Conservation (phyloP, 257 asterid species). For the Lycium ferocissimum region DNA sequence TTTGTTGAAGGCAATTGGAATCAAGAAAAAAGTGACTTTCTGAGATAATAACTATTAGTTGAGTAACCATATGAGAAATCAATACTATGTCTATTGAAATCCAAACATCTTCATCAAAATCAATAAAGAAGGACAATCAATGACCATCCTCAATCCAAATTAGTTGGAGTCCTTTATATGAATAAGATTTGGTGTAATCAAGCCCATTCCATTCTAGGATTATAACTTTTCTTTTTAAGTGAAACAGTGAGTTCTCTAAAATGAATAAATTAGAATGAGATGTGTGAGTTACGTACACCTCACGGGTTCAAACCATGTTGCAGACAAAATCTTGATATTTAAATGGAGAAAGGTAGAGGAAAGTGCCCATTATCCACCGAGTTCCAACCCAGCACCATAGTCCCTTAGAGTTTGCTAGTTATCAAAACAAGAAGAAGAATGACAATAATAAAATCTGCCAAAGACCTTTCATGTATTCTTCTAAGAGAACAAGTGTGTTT, state of each 20-base stretch:
- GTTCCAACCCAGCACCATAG: not conserved
- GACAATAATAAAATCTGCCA: not conserved
- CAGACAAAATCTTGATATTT: too few relatives aligned
- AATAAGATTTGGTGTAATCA: not conserved
- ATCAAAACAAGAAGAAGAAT: not conserved
- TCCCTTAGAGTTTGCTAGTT: not conserved
- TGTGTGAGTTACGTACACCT: not conserved
- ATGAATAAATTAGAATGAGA: not conserved
- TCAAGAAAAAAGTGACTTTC: too few relatives aligned
- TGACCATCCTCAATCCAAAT: not conserved
- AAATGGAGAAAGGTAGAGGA: too few relatives aligned
- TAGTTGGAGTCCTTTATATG: not conserved
- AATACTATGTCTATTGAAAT: too few relatives aligned
- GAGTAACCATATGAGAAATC: too few relatives aligned
- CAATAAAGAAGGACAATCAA: not conserved
- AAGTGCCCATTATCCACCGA: too few relatives aligned
- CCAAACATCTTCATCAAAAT: too few relatives aligned
- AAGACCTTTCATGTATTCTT: not conserved
- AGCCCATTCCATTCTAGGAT: not conserved
- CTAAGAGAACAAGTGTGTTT: not conserved
- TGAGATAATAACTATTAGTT: too few relatives aligned
- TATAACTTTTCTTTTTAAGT: not conserved
- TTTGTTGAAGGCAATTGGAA: too few relatives aligned
- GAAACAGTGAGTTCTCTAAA: not conserved
- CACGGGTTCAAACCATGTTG: not conserved